Evolutionary conservation across 768 basidiomycete genomes (phyloP).

Genomic region (Cytidiella melzeri): DNA sequence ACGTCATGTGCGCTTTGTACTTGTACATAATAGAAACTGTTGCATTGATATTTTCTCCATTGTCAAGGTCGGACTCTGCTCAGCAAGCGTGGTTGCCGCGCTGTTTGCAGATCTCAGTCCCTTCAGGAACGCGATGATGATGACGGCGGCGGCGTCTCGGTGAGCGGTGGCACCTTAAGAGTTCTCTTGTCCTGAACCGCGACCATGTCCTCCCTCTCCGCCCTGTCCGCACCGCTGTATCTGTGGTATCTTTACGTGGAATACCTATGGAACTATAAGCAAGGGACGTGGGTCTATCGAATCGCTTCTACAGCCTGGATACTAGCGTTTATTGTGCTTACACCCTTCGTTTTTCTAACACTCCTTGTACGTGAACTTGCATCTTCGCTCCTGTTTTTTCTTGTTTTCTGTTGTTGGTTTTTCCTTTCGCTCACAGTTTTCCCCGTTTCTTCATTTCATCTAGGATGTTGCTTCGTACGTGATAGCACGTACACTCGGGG

Average conservation of each 20-base stretch:
- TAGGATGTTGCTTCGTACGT: constrained; percentile 80
- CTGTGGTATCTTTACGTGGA: constrained; percentile 58
- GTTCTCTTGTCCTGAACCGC: constrained; percentile 10
- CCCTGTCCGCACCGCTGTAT: constrained; percentile 32
- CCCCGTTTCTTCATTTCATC: constrained; percentile 4
- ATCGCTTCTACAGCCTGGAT: constrained; percentile 59
- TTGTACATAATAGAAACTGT: neutral
- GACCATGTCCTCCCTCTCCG: constrained; percentile 6
- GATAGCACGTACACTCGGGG: constrained; percentile 76
- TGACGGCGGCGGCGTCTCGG: constrained; percentile 7
- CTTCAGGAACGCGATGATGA: too few relatives aligned
- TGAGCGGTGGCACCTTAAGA: too few relatives aligned
- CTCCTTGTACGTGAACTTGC: constrained; percentile 67
- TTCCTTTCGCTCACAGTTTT: neutral
- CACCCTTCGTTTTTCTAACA: constrained; percentile 53
- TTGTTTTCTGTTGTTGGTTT: too few relatives aligned
- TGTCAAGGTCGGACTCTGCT: too few relatives aligned
- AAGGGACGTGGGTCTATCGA: constrained; percentile 61
- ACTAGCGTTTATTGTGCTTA: constrained; percentile 45
- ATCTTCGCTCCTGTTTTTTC: too few relatives aligned
- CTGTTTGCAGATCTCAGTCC: too few relatives aligned
- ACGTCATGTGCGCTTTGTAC: neutral
- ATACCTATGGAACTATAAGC: constrained; percentile 58
- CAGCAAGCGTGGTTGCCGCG: neutral
- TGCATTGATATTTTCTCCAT: neutral